phyloP scores from a whole-genome alignment of 768 basidiomycete genomes.

The Pulveroboletus sp. region DNA sequence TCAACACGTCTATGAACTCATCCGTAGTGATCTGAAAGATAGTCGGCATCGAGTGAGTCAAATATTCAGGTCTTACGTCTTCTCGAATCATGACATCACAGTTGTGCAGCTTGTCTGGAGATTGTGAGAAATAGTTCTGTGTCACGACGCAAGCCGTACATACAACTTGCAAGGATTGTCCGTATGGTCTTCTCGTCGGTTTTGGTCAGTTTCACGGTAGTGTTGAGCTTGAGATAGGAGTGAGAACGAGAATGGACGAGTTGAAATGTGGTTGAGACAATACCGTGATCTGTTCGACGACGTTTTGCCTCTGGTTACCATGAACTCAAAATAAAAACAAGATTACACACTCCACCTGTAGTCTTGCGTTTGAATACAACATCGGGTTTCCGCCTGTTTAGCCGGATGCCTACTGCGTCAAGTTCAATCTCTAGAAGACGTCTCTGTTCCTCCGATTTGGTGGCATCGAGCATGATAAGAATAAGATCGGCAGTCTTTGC shows the following conservation, averaged over 20 bases:
- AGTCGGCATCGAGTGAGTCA: slow-evolving; percentile 2
- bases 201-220: slow-evolving; percentile 89
- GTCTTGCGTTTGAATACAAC: slow-evolving; percentile 92
- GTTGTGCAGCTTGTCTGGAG: slow-evolving; percentile 79
- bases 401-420: slow-evolving; percentile 92
- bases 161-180: slow-evolving; percentile 86
- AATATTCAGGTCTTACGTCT: slow-evolving; percentile 54
- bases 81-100: slow-evolving; percentile 99
- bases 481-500: slow-evolving; percentile 93
- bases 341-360: slow-evolving; percentile 75
- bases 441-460: slow-evolving; percentile 89
- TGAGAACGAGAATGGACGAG: no score
- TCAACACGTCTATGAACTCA: slow-evolving; percentile 97
- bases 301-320: background rate
- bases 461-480: slow-evolving; percentile 88
- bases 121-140: slow-evolving; percentile 6
- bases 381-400: slow-evolving; percentile 89
- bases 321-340: background rate
- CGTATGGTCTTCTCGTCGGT: slow-evolving; percentile 95
- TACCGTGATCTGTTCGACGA: slow-evolving; percentile 61
- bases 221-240: slow-evolving; percentile 55
- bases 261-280: no score
- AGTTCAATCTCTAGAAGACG: slow-evolving; percentile 86
- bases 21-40: slow-evolving; percentile 78
- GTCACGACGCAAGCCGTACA: slow-evolving; percentile 20